Evolutionary conservation across 202 grass and related monocot species (phyloP), one percentile per base, ranked within the genome.

Genomic region (Cymbopogon flexuosus): DNA sequence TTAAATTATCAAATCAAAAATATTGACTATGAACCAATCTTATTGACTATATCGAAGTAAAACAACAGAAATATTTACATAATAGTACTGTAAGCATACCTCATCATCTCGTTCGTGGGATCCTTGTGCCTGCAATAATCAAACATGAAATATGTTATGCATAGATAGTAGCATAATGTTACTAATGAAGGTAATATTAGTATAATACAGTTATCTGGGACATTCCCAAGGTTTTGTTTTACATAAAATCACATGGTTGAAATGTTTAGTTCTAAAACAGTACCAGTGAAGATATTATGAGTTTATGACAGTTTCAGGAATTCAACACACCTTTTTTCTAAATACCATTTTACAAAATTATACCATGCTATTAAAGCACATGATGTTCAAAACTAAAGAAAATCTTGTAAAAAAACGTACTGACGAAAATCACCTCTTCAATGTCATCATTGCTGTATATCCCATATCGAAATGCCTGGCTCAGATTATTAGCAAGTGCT

Each of bases 371-470:
- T 43, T 15, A 86, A 66, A 81, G 10, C 21, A 51, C 47, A 62
- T 45, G 2, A 21, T 59, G 65, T 36, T n/a, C 51, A 56, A 22
- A 56, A 22, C n/a, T 22, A n/a, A 57, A 4, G 52, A 57, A 57
- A 57, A 57, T 22, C 2, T 3, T 57, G 52, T 3, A 2, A 52
- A 22, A 39, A 65, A 80, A 27, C n/a, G 27, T 43, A 74, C 27
- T 43, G 11, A 80, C 34, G 46, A 21, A 72, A 61, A 76, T 77
- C 46, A 97, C 93, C 93, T 97, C 93, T 87, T 91, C 90, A 62
- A 85, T 82, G 70, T 97, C 90, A 75, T 97, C 93, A 43, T 97
- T 97, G 62, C 76, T 89, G 77, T 97, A 97, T 64, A 97, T 93
- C 37, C 93, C 93, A 81, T 87, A 93, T 29, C 88, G 81, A 72